Percentiles rank a stretch among this genome's conserved stretches.
Evolutionary conservation across 2,329 filamentous ascomycete genomes (phyloP).

Genomic region (Hypomyces rosellus): DNA sequence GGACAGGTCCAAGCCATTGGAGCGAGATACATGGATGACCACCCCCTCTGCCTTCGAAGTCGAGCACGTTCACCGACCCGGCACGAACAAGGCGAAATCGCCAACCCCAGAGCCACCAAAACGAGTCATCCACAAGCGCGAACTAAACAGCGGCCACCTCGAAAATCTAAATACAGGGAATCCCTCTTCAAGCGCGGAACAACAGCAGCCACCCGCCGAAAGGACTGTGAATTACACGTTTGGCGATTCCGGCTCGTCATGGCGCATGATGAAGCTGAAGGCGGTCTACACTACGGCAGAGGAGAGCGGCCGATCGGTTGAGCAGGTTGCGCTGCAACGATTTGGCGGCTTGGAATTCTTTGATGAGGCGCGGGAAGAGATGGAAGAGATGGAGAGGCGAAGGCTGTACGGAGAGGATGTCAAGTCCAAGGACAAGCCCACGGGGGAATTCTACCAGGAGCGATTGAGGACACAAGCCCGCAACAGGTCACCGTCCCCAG

Average conservation of each 20-base stretch:
- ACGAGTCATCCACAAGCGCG: conserved; percentile 68
- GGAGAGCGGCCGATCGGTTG: conserved; percentile 63
- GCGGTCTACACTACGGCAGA: conserved; percentile 76
- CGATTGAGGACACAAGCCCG: conserved; percentile 54
- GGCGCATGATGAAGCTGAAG: conserved; percentile 94
- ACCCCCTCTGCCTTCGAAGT: conserved; percentile 74
- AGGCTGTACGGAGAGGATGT: conserved; percentile 80
- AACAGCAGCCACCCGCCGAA: conserved; percentile 39
- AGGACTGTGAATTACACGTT: conserved; percentile 67
- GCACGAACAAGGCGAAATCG: conserved; percentile 46
- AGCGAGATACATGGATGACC: conserved; percentile 92
- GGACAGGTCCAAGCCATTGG: conserved; percentile 32
- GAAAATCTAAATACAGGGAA: conserved; percentile 53
- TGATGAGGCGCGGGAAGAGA: conserved; percentile 88
- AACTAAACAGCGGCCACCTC: conserved; percentile 64
- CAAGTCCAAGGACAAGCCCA: conserved; percentile 77
- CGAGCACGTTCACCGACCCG: conserved; percentile 67
- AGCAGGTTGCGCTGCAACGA: conserved; percentile 76
- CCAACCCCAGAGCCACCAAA: conserved; percentile 45
- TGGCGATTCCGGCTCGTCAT: conserved; percentile 82
- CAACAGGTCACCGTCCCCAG: conserved; percentile 17
- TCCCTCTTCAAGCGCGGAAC: neutral
- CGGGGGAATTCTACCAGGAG: conserved; percentile 77
- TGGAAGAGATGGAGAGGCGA: conserved; percentile 79
- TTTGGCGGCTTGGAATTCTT: conserved; percentile 79